These are phyloP conservation scores for Penicillium bialowiezense DNA, from an alignment of 495 filamentous ascomycete genomes.

Conservation along the genomic window DNA sequence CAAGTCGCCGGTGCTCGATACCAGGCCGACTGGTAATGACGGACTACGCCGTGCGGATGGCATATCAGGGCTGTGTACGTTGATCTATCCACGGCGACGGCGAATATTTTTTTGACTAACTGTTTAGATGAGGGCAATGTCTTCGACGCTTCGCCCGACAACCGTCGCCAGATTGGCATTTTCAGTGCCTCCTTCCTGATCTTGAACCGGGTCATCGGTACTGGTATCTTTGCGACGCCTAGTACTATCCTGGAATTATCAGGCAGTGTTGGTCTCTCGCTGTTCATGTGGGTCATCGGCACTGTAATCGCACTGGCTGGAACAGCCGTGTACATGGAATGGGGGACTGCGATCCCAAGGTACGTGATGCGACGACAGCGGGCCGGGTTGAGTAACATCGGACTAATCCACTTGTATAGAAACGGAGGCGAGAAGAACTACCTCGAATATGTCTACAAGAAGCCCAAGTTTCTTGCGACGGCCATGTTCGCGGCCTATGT, in stretches of 20 bases:
- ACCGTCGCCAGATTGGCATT: constrained; percentile 60
- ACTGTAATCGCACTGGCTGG: constrained; percentile 48
- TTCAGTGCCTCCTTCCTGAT: constrained; percentile 62
- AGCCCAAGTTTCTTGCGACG: constrained; percentile 64
- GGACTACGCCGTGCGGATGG: constrained; percentile 31
- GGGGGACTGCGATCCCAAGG: constrained; percentile 51
- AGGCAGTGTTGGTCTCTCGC: constrained; percentile 49
- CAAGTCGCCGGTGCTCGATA: constrained; percentile 18
- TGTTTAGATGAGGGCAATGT: constrained; percentile 48
- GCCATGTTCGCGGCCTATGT: constrained; percentile 60
- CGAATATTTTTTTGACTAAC: too few relatives aligned
- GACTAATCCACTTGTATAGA: constrained; percentile 10
- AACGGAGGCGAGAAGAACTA: constrained; percentile 74
- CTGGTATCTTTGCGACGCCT: constrained; percentile 65
- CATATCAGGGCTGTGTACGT: constrained; percentile 37
- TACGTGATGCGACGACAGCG: constrained; percentile 14
- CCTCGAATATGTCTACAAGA: constrained; percentile 62
- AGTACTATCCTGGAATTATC: constrained; percentile 51
- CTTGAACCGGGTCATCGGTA: constrained; percentile 64
- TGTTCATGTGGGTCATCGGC: constrained; percentile 54
- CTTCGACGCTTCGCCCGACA: constrained; percentile 58
- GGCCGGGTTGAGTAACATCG: not conserved
- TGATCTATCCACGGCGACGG: too few relatives aligned
- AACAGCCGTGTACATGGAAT: constrained; percentile 53
- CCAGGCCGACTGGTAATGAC: constrained; percentile 23